Evolutionary conservation across 1,139 yeast genomes (phyloP), one percentile per base, ranked within the genome.

Genomic region (Yamadazyma sp.): DNA sequence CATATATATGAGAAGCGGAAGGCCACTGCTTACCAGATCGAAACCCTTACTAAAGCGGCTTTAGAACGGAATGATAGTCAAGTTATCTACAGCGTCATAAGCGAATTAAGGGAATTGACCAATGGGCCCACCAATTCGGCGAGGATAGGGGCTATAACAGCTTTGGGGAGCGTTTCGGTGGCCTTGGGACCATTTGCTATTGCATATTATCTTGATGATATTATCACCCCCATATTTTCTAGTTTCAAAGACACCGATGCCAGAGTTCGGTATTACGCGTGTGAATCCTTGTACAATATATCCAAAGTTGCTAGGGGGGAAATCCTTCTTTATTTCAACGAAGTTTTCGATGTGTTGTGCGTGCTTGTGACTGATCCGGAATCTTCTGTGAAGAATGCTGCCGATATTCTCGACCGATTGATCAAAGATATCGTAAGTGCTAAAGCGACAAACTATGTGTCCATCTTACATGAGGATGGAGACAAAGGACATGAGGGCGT

Each of bases 261-360:
- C 9, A 77, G 96, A 48, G 98, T 94, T 7, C 73, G 99, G 39
- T 94, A 94, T 55, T 94, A 91, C 61, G 98, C 98, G 0, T 92
- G 98, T 65, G 99, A 94, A 58, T 86, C 96, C 32, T 73, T 94
- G 48, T 94, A 94, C 63, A 94, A 94, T 62, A 91, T 94, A 37
- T 96, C 98, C 39, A 94, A 94, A 59, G 95, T 92, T 17, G 96
- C 98, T 4, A 80, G 95, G 51, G 98, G 98, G 15, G 98, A 94
- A 60, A 87, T 92, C 17, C 66, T 94, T 47, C 69, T 86, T 11
- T 92, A 88, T 60, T 92, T 92, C 68, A 94, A 92, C 60, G 98
- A 92, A 61, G 83, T 91, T 2, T 94, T 94, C 59, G 98, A 94
- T 56, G 94, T 91, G 17, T 71, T 92, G 42, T 89, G 97, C 59